Evolutionary conservation across 495 filamentous ascomycete species (phyloP), one percentile per base, ranked within the genome.

Genomic region (Penicillium canariense): DNA sequence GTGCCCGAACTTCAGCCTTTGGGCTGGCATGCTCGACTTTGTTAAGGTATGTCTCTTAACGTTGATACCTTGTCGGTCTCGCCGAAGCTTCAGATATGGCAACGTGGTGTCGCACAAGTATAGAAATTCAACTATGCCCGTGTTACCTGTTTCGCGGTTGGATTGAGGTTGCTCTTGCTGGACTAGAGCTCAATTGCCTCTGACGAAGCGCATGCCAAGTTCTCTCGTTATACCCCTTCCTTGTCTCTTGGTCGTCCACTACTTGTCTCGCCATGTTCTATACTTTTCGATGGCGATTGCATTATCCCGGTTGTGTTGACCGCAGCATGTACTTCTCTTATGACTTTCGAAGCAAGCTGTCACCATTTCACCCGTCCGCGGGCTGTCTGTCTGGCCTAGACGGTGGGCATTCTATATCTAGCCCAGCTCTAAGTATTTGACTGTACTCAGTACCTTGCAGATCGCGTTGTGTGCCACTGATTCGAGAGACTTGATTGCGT

Each of bases 1-100:
- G 65, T 78, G 97, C 53, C 95, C 95, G 14, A 97, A 99, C 70
- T 97, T 92, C 74, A 83, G 80, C 54, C 77, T 96, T 46, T 99
- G 95, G 95, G 84, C 89, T 26, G 86, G 89, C n/a, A 87, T 96
- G 35, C 79, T 88, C 57, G 83, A 84, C 48, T 94, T 96, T 61
- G 61, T 96, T 53, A 86, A 78, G 80, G 94, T 96, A 83, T 81
- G 85, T 74, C 42, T 70, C 28, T 36, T 69, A 8, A 54, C 54
- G 30, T 66, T 75, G 44, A 60, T 69, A 39, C 70, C 67, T 23
- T 74, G 69, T 60, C 65, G 61, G 54, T 54, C 58, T 62, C 60
- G 52, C 31, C 62, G 64, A 40, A 47, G 49, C 36, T 52, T 36
- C 18, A 51, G 63, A 52, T 54, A 57, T 54, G 49, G 55, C 51